Base-by-base conservation (phyloP, 148 eudicot species). In the Persicaria tinctoria region DNA sequence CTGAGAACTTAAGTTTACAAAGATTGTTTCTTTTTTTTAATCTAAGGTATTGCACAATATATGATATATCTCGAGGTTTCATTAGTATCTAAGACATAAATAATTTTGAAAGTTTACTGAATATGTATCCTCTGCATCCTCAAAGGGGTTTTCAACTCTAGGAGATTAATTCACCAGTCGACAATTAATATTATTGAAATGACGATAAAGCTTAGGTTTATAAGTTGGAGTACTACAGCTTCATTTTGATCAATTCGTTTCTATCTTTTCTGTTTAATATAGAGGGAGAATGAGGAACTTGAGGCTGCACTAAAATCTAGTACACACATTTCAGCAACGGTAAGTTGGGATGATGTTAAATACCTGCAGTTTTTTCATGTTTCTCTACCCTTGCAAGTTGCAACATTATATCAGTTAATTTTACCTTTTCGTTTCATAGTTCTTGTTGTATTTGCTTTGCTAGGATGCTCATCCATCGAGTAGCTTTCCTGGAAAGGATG, bases 211-310 rank as follows among this genome's bases (percentile, higher is more conserved):
- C 41, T 60, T 38, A 13, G 12, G 12, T 13, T 66, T 18, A 27
- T 63, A 9, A 63, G 46, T 32, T 63, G 69, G n/a, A 32, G 10
- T 63, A 4, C 13, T 13, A 66, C 70, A 66, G 5, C 32, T 10
- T 32, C 32, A 11, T 63, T 63, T 63, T 63, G 45, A 66, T 13
- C 17, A 6, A 27, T 60, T 49, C 69, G 12, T 74, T 75, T 64
- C 41, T 63, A 45, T 27, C 44, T 17, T 8, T 27, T 69, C 38
- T 75, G 18, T 54, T 66, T 64, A 45, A 80, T 80, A 47, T 80
- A 88, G 95, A 84, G 46, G 69, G 88, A 88, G 82, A 90, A 82
- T 75, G 84, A 83, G 77, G 82, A 88, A 73, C 81, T 85, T 8
- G 81, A 83, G 76, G 83, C 83, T 46, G 84, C 77, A 63, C 78